A percentile compares a stretch with the other conserved stretches of the same genome.
Evolutionary conservation across 2,329 filamentous ascomycete species (phyloP).

Genomic region (Arthroderma sp.): DNA sequence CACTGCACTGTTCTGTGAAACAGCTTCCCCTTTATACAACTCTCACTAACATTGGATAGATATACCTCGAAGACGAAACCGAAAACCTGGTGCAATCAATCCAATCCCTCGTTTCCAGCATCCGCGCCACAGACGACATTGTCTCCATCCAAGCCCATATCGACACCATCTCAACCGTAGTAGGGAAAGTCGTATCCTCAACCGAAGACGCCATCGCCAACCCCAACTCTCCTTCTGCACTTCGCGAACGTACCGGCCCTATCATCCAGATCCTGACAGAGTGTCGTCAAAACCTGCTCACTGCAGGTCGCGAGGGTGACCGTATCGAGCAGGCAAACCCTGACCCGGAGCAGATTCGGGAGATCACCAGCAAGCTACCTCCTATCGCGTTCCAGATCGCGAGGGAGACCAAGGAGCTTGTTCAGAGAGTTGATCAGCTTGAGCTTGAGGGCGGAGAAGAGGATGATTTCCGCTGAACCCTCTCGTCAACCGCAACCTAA

Average conservation of each 20-base stretch:
- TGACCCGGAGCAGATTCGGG: conserved; percentile 36
- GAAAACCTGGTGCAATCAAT: conserved; percentile 66
- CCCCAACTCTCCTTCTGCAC: conserved; percentile 33
- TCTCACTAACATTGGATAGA: conserved; percentile 28
- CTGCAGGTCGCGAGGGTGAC: conserved; percentile 48
- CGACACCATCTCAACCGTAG: conserved; percentile 54
- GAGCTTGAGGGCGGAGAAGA: conserved; percentile 23
- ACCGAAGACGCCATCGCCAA: conserved; percentile 45
- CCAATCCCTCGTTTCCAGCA: conserved; percentile 62
- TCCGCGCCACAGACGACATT: conserved; percentile 52
- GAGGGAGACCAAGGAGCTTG: conserved; percentile 64
- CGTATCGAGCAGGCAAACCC: conserved; percentile 36
- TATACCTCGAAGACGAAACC: conserved; percentile 73
- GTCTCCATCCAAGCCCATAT: conserved; percentile 57
- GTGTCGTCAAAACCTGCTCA: conserved; percentile 52
- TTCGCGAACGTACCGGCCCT: conserved; percentile 35
- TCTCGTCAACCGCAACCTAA: background rate
- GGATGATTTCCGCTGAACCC: conserved; percentile 25
- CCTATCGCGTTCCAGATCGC: conserved; percentile 81
- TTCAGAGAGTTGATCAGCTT: conserved; percentile 34
- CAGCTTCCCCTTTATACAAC: conserved; percentile 6
- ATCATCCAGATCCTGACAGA: conserved; percentile 38
- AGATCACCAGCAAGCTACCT: conserved; percentile 58
- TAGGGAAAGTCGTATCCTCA: conserved; percentile 55
- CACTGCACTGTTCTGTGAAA: background rate